Conservation (phyloP, 305 asterid species). For the Fraxinus dipetala region DNA sequence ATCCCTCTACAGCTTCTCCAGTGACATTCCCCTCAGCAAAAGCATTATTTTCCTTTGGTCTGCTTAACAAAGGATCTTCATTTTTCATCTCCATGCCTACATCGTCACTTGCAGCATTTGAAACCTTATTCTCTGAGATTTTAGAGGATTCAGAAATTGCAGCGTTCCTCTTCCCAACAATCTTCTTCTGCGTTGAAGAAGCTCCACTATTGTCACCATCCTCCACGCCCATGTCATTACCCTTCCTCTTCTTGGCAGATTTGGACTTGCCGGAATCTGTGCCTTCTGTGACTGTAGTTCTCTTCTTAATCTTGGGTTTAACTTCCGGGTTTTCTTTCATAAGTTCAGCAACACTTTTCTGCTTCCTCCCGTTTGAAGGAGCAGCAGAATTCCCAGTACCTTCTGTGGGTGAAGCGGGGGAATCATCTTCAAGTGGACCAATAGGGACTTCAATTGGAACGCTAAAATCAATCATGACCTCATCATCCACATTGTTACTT, state of each 20-base stretch:
- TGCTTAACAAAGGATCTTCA: constrained; percentile 19
- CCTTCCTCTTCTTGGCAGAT: constrained; percentile 28
- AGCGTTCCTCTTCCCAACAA: constrained; percentile 34
- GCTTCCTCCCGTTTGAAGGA: constrained; percentile 48
- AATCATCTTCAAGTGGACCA: constrained; percentile 46
- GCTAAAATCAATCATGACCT: constrained; percentile 25
- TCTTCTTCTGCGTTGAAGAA: constrained; percentile 21
- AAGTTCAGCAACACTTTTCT: constrained; percentile 63
- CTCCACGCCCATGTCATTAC: constrained; percentile 25
- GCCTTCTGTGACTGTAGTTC: constrained; percentile 4
- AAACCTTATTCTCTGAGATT: constrained; percentile 19
- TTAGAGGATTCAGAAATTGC: constrained; percentile 18
- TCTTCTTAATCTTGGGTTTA: constrained; percentile 23
- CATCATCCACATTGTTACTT: background rate
- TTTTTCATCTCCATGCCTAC: constrained; percentile 1
- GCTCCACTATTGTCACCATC: constrained; percentile 20
- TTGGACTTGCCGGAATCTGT: background rate
- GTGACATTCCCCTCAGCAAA: constrained; percentile 17
- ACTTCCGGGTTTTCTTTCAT: constrained; percentile 32
- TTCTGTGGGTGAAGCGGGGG: constrained; percentile 12
- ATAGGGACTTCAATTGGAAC: constrained; percentile 42
- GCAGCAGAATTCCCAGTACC: constrained; percentile 23
- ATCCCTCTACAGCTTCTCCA: constrained; percentile 26
- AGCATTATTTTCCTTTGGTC: constrained; percentile 21
- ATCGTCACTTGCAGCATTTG: constrained; percentile 9